Percentiles rank a stretch among this genome's conserved stretches.
phyloP scores from a whole-genome alignment of 257 asterid genomes.

The Solanum sejunctum region DNA sequence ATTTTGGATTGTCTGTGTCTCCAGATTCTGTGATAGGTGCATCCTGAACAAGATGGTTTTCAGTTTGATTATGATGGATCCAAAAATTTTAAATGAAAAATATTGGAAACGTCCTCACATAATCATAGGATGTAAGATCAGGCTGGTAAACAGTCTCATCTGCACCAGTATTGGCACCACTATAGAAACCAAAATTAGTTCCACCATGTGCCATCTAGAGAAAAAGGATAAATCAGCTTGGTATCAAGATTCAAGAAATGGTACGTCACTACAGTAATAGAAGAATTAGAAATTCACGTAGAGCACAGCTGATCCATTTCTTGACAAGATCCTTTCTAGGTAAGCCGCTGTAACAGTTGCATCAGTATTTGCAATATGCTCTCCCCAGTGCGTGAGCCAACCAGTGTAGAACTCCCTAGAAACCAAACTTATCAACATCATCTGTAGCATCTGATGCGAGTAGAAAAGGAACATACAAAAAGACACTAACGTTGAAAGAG shows the following conservation, averaged over 20 bases:
- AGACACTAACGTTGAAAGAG: constrained; percentile 69
- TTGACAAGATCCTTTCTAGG: constrained; percentile 65
- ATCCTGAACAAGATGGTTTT: constrained; percentile 38
- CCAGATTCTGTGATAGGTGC: constrained; percentile 97
- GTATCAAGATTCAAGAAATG: not conserved
- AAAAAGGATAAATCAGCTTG: not conserved
- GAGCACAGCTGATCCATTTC: constrained; percentile 89
- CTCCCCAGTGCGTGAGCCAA: constrained; percentile 99
- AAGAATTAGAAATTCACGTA: constrained; percentile 45
- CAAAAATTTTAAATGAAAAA: not conserved
- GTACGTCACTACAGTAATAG: constrained; percentile 5
- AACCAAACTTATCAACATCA: constrained; percentile 1
- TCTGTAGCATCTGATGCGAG: not conserved
- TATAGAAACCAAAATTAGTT: constrained; percentile 86
- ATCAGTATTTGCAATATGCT: constrained; percentile 64
- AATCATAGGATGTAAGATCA: constrained; percentile 94
- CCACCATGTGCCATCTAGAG: constrained; percentile 96
- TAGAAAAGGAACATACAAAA: not conserved
- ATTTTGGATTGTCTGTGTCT: constrained; percentile 72
- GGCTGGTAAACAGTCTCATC: constrained; percentile 71
- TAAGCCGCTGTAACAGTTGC: constrained; percentile 54
- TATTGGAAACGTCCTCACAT: constrained; percentile 42
- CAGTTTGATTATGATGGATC: not conserved
- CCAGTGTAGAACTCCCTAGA: constrained; percentile 94
- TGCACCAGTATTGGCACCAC: constrained; percentile 85